These are phyloP conservation scores for Pseudohalonectria lignicola DNA, from an alignment of 2,329 filamentous ascomycete genomes.

Conservation along the genomic window DNA sequence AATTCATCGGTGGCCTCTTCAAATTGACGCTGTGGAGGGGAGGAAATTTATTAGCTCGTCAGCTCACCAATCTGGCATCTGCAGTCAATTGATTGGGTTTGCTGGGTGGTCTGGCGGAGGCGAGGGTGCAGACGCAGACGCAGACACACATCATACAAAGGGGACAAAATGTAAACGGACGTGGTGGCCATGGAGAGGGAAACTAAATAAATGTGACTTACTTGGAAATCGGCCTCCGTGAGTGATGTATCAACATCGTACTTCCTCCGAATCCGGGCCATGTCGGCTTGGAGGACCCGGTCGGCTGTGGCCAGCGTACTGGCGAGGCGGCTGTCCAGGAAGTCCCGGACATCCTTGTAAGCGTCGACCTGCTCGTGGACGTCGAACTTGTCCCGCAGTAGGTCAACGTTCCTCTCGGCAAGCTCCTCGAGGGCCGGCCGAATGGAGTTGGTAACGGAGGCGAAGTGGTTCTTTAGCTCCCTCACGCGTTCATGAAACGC, in stretches of 20 bases:
- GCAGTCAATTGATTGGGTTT: too few species aligned
- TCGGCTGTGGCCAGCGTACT: constrained; percentile 15
- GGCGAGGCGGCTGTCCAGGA: constrained; percentile 35
- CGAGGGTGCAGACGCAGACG: too few species aligned
- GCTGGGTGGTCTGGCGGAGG: neutral
- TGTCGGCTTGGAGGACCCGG: constrained; percentile 7
- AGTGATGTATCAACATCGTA: constrained; percentile 9
- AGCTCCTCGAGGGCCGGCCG: constrained; percentile 57
- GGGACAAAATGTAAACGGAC: neutral
- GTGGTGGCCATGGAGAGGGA: neutral
- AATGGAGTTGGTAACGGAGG: constrained; percentile 49
- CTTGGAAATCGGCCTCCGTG: constrained; percentile 5
- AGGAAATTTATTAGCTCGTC: constrained; percentile 3
- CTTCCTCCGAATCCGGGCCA: constrained; percentile 11
- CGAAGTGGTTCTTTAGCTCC: constrained; percentile 54
- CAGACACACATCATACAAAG: too few species aligned
- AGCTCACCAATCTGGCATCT: neutral
- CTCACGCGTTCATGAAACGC: constrained; percentile 53
- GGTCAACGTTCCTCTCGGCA: constrained; percentile 46
- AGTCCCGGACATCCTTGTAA: constrained; percentile 35
- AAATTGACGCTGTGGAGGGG: constrained; percentile 7
- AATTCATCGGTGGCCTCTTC: constrained; percentile 28
- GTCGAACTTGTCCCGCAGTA: constrained; percentile 41
- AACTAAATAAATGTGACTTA: constrained; percentile 4
- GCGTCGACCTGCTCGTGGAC: constrained; percentile 42